Evolutionary conservation across 352 stramenopile species (phyloP), one percentile per base, ranked within the genome.

Genomic region (Achlya hypogyna): DNA sequence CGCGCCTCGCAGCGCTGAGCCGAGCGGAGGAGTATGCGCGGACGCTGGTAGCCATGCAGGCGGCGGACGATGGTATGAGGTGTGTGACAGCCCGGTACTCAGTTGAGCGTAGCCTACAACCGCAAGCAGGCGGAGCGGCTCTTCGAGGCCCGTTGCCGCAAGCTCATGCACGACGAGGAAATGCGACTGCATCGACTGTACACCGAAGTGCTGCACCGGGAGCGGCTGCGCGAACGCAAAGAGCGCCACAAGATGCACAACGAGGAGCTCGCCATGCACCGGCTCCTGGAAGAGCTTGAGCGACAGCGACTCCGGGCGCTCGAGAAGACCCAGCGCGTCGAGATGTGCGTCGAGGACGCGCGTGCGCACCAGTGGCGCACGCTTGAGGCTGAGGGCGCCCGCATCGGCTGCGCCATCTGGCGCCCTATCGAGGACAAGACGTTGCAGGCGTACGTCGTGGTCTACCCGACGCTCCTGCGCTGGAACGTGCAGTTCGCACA

Each of bases 141-240:
- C 0, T 51, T 72, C 23, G 82, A 91, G 67, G 82, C 82, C 0
- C 73, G 69, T n/a, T 75, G 74, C 20, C 77, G 82, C 0, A 80
- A 76, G 38, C 49, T 76, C 10, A 88, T 91, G 80, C 75, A 81
- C 35, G 78, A 88, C 25, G 82, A 91, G 72, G 82, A 91, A 62
- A 77, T 77, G 28, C 60, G 52, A 4, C 78, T 89, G 40, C 75
- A 69, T 5, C 76, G 82, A 12, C 42, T 82, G 25, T 60, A 76
- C 8, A 72, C 79, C 40, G 62, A 71, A n/a, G 63, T 75, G 16
- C 47, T 76, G 9, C 53, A 76, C 16, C 49, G 68, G 6, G 65
- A 78, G 20, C 38, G 69, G 28, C 49, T 77, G 10, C 65, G 72
- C 16, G 79, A 86, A 45, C 78, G 75, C 28, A 76, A 70, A 10